Base-by-base conservation (phyloP, 352 stramenopile species). In the Phytophthora ohioensis region DNA sequence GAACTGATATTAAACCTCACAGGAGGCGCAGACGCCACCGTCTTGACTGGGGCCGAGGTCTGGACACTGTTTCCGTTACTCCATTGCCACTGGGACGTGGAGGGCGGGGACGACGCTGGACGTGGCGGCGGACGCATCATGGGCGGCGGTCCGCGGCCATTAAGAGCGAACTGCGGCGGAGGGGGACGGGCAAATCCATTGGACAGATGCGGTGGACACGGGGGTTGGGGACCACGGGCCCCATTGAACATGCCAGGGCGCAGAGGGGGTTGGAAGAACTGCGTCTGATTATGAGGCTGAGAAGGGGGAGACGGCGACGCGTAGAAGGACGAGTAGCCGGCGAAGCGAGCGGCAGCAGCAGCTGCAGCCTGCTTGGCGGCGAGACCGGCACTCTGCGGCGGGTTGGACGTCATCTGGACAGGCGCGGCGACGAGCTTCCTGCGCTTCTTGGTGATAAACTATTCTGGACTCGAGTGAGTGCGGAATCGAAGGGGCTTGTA, bases 281-380 rank as follows among this genome's bases (percentile, higher is more conserved):
- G 54, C 5, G 7, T 36, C 71, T 57, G 42, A n/a, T 49, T 45
- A 49, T 63, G 63, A 31, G 30, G 35, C 60, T 62, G 35, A 27
- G 43, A 10, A 2, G 45, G 42, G 41, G 31, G 21, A 2, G 67
- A 49, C 2, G 78, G 67, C 9, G 81, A 73, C 49, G 69, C 72
- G 75, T 91, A 91, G 71, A 92, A 91, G 31, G 85, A 83, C 15
- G 85, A 78, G 59, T 91, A 92, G 43, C 85, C 85, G 10, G 85
- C 85, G 63, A 87, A 89, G 61, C 72, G 82, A 56, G 67, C 78
- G 64, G 74, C 80, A 10, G 78, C 73, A 42, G 60, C 68, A n/a
- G 73, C 76, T 5, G 79, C 57, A 2, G 68, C 73, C 62, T 79
- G 81, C 54, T 79, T 78, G 27, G 73, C 74, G 7, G 71, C 62